Conservation (phyloP, 371 early-diverging fungal species). For the Vairimorpha ceranae region DNA sequence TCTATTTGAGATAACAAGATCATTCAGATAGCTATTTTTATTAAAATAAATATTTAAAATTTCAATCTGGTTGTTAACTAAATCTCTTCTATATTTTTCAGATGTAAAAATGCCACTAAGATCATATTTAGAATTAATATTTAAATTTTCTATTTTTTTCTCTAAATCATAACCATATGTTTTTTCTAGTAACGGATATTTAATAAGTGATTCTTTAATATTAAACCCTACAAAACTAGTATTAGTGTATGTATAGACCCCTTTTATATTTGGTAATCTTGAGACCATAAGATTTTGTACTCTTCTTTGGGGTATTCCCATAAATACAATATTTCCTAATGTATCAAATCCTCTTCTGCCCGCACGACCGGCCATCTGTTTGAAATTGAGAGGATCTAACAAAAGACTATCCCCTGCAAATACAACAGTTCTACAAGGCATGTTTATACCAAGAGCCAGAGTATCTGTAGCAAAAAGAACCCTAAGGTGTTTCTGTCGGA, state of each 20-base stretch:
- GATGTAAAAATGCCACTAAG: constrained; percentile 6
- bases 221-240: constrained; percentile 61
- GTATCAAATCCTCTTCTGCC: constrained; percentile 67
- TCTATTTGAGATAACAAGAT: constrained; percentile 42
- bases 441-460: constrained; percentile 66
- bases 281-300: constrained; percentile 63
- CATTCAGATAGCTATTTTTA: constrained; percentile 30
- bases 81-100: constrained; percentile 10
- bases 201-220: constrained; percentile 47
- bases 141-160: not conserved
- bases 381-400: constrained; percentile 65
- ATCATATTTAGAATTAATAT: not conserved
- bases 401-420: constrained; percentile 65
- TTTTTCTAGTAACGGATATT: constrained; percentile 30
- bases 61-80: constrained; percentile 33
- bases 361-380: constrained; percentile 66
- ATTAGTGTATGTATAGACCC: constrained; percentile 64
- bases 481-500: constrained; percentile 64
- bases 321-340: constrained; percentile 66
- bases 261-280: constrained; percentile 64
- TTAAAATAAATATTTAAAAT: constrained; percentile 4
- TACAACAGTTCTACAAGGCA: constrained; percentile 66
- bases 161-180: not conserved
- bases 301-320: constrained; percentile 54
- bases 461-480: constrained; percentile 67